These are phyloP conservation scores for Paraglomus occultum DNA, from an alignment of 192 early-diverging fungal genomes.

Conservation along the genomic window DNA sequence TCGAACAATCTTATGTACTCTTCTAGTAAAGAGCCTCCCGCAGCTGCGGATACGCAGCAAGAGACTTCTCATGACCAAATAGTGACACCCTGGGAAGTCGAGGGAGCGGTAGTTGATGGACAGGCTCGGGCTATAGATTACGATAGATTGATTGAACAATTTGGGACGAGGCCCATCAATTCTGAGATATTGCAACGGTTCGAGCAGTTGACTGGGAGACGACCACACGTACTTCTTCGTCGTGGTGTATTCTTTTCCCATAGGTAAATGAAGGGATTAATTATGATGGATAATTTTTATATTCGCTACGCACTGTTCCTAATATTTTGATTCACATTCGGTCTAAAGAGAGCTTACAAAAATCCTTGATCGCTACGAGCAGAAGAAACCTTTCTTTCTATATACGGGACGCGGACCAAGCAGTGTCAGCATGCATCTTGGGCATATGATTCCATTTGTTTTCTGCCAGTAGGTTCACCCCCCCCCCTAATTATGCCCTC, in stretches of 20 bases:
- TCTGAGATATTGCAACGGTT: slow-evolving; percentile 74
- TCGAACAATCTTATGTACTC: no score
- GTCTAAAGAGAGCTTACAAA: slow-evolving; percentile 65
- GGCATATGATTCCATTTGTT: slow-evolving; percentile 95
- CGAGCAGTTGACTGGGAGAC: slow-evolving; percentile 78
- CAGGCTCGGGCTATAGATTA: slow-evolving; percentile 89
- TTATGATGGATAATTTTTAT: slow-evolving; percentile 3
- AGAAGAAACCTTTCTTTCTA: slow-evolving; percentile 95
- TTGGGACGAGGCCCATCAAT: slow-evolving; percentile 84
- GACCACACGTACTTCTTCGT: slow-evolving; percentile 80
- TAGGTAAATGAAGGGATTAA: slow-evolving; percentile 46
- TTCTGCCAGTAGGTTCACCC: slow-evolving; percentile 78
- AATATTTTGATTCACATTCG: not conserved
- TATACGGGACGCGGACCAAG: slow-evolving; percentile 98
- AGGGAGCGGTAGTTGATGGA: slow-evolving; percentile 89
- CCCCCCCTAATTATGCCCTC: not conserved
- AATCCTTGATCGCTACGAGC: slow-evolving; percentile 89
- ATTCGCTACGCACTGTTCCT: not conserved
- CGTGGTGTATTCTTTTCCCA: slow-evolving; percentile 96
- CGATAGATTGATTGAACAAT: slow-evolving; percentile 81
- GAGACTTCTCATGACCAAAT: slow-evolving; percentile 42
- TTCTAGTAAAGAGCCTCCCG: no score
- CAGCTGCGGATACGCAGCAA: no score
- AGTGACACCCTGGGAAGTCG: slow-evolving; percentile 92
- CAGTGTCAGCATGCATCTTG: slow-evolving; percentile 89